These are phyloP conservation scores for Ocimum tenuiflorum DNA, from an alignment of 257 asterid genomes.

Conservation along the genomic window DNA sequence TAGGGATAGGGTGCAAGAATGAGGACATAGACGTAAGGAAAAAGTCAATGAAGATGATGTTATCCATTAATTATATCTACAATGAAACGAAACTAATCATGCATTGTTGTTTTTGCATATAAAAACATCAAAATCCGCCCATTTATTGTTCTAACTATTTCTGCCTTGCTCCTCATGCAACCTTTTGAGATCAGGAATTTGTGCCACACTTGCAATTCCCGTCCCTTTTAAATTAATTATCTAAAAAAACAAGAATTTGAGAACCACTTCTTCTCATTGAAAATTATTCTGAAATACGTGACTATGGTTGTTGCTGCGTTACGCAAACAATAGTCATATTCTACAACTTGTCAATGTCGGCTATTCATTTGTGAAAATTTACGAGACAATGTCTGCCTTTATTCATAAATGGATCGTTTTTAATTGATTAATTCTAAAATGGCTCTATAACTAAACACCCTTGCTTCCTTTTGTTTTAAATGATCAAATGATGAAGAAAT, in stretches of 20 bases:
- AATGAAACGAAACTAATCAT: background rate
- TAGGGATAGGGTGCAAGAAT: background rate
- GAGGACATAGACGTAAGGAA: background rate
- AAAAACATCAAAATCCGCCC: slow-evolving; percentile 13
- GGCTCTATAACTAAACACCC: too few relatives aligned
- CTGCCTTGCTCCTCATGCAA: slow-evolving; percentile 29
- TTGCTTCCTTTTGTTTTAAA: too few relatives aligned
- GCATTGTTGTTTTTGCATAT: background rate
- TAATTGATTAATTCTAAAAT: too few relatives aligned
- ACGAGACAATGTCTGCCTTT: too few relatives aligned
- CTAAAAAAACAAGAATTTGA: background rate
- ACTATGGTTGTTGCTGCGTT: too few relatives aligned
- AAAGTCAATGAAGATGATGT: slow-evolving; percentile 15
- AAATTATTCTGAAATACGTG: background rate
- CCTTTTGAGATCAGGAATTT: slow-evolving; percentile 19
- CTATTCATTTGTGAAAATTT: too few relatives aligned
- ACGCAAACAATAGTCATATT: too few relatives aligned
- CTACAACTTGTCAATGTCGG: too few relatives aligned
- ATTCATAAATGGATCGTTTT: too few relatives aligned
- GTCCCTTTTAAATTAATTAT: too few relatives aligned
- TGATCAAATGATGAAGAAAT: too few relatives aligned
- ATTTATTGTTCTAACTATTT: slow-evolving; percentile 12
- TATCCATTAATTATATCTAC: slow-evolving; percentile 13
- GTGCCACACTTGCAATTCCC: background rate
- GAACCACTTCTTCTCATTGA: background rate